Conservation (phyloP, 306 rosid genomes). For the Boehmeria nivea region DNA sequence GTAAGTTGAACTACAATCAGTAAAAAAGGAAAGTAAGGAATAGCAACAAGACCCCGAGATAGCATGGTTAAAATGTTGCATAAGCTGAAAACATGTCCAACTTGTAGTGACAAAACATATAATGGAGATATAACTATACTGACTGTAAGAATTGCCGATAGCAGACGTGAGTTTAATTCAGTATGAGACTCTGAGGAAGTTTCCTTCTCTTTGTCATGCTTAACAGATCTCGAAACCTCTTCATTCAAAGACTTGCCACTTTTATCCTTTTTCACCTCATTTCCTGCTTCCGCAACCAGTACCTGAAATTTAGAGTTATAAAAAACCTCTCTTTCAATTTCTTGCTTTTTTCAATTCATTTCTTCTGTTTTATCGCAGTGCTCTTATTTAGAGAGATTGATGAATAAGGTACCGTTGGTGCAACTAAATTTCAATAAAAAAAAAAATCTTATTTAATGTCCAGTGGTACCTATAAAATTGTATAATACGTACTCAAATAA, state of each 20-base stretch:
- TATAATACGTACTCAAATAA: no score
- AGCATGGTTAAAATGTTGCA: background rate
- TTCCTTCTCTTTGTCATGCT: slow-evolving; percentile 30
- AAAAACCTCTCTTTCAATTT: no score
- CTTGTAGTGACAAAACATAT: background rate
- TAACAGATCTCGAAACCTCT: slow-evolving; percentile 17
- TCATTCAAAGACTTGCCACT: slow-evolving; percentile 28
- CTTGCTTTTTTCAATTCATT: no score
- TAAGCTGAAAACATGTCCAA: background rate
- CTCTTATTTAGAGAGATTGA: no score
- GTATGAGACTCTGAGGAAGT: slow-evolving; percentile 42
- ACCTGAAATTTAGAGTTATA: slow-evolving; percentile 41
- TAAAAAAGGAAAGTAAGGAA: background rate
- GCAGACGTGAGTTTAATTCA: slow-evolving; percentile 85
- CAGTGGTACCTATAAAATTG: no score
- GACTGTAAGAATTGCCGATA: slow-evolving; percentile 79
- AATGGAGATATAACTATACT: slow-evolving; percentile 14
- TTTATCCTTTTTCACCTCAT: slow-evolving; percentile 40
- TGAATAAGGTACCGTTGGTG: no score
- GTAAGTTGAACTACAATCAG: no score
- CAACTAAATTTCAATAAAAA: no score
- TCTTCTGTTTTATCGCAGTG: no score
- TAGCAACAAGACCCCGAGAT: background rate
- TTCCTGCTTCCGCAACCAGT: slow-evolving; percentile 51
- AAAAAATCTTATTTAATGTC: no score